Conservation (phyloP, 495 filamentous ascomycete genomes). For the Parmelia sp. region DNA sequence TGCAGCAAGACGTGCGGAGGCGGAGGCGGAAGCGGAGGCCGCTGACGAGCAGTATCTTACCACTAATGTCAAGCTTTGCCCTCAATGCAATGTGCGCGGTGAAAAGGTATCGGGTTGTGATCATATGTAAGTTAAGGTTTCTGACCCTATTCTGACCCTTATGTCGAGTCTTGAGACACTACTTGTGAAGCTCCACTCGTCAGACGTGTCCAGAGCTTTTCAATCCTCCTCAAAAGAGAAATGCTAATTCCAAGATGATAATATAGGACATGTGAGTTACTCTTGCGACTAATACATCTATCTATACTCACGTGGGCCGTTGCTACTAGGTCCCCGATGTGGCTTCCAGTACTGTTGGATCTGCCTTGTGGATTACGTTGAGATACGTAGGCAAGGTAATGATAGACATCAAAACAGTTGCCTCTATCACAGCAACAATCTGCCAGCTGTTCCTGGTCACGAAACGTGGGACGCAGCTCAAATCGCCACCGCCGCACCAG, state of each 20-base stretch:
- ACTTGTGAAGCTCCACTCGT: too few relatives aligned
- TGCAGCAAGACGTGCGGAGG: slow-evolving; percentile 2
- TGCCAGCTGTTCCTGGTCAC: background rate
- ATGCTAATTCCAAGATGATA: too few relatives aligned
- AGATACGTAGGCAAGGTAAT: background rate
- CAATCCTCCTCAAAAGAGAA: too few relatives aligned
- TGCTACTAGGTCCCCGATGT: slow-evolving; percentile 9
- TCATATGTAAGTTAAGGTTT: too few relatives aligned
- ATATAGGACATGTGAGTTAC: slow-evolving; percentile 5
- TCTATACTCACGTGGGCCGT: background rate
- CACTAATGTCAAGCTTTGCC: slow-evolving; percentile 9
- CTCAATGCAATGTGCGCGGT: slow-evolving; percentile 3
- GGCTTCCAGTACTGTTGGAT: slow-evolving; percentile 15
- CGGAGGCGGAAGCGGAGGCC: background rate
- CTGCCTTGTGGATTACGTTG: slow-evolving; percentile 8
- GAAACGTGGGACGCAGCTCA: background rate
- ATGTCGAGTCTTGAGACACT: too few relatives aligned
- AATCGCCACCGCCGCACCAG: background rate
- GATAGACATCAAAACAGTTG: slow-evolving; percentile 2
- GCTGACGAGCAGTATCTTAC: slow-evolving; percentile 10
- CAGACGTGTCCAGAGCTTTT: too few relatives aligned
- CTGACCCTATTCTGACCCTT: too few relatives aligned
- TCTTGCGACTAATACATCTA: background rate
- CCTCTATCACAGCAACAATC: background rate
- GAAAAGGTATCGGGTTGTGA: slow-evolving; percentile 15